phyloP scores from a whole-genome alignment of 441 rosid genomes.

The Kokia cookei region DNA sequence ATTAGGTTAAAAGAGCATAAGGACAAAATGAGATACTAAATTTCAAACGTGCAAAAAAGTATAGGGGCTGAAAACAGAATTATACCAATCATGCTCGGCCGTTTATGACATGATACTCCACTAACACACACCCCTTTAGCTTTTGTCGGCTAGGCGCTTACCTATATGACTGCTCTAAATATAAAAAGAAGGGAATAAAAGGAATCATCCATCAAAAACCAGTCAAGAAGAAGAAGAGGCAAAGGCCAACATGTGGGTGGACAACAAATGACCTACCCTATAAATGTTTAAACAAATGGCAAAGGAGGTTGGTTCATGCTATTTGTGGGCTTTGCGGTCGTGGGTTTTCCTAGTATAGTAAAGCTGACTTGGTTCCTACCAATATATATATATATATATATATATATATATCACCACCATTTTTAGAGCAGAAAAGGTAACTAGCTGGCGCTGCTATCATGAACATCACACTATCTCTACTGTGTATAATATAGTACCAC shows the following conservation, averaged over 20 bases:
- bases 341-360: not conserved
- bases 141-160: constrained; percentile 58
- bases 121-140: constrained; percentile 28
- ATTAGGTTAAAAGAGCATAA: no score
- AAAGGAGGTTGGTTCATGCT: constrained; percentile 13
- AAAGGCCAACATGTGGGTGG: constrained; percentile 30
- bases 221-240: not conserved
- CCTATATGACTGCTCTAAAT: constrained; percentile 22
- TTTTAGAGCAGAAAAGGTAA: not conserved
- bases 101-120: constrained; percentile 45
- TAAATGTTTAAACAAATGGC: constrained; percentile 22
- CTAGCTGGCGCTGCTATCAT: not conserved
- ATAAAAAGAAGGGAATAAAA: not conserved
- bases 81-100: constrained; percentile 11
- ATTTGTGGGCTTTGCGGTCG: constrained; percentile 18
- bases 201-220: not conserved
- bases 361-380: not conserved
- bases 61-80: no score
- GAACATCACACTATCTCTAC: not conserved
- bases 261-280: constrained; percentile 38
- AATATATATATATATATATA: not conserved
- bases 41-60: no score
- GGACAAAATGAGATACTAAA: no score
- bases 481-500: not conserved
- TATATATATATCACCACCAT: not conserved